Base-by-base conservation (phyloP, 768 basidiomycete genomes). In the Amanita molliuscula region DNA sequence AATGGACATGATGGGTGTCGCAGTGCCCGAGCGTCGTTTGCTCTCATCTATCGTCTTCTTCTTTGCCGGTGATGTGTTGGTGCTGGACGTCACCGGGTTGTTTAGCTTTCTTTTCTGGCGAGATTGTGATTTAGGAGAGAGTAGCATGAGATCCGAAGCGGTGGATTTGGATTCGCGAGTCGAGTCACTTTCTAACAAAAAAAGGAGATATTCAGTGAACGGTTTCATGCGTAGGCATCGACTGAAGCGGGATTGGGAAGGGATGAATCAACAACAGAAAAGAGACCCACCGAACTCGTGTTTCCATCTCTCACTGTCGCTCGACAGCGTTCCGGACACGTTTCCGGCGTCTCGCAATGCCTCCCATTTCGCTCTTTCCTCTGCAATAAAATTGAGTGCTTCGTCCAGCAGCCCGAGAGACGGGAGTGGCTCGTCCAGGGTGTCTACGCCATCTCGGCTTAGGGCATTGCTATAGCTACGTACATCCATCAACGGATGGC, bases 361-460 rank as follows among this genome's bases (percentile, higher is more conserved):
- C 38, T 69, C 74, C 54, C 78, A 71, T 53, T 73, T 71, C 31
- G 77, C 78, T 48, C 84, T 72, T 61, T 89, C 87, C 8, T 77
- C 78, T 37, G 81, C 83, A 44, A 88, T 72, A 53, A 88, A 90
- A n/a, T 75, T 77, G 11, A 90, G 70, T 0, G 83, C 84, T 52
- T 80, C 79, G 51, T 84, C 84, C 13, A 90, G 73, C 47, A 77
- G 76, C 0, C 88, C 88, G 11, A 90, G 65, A 2, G 83, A 86
- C 4, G 49, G 49, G 21, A 50, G 23, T 0, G 88, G 86, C 41
- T 77, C 71, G 18, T 71, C 69, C 2, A 57, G 53, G 23, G 56
- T 62, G 42, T 54, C 54, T 0, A 51, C 20, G 9, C 18, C 35
- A 13, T 29, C 41, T 35, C 20, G 23, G 36, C 33, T 35, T 13